These are phyloP conservation scores for Colletotrichum sp. DNA, from an alignment of 2,329 filamentous ascomycete genomes.

Conservation along the genomic window DNA sequence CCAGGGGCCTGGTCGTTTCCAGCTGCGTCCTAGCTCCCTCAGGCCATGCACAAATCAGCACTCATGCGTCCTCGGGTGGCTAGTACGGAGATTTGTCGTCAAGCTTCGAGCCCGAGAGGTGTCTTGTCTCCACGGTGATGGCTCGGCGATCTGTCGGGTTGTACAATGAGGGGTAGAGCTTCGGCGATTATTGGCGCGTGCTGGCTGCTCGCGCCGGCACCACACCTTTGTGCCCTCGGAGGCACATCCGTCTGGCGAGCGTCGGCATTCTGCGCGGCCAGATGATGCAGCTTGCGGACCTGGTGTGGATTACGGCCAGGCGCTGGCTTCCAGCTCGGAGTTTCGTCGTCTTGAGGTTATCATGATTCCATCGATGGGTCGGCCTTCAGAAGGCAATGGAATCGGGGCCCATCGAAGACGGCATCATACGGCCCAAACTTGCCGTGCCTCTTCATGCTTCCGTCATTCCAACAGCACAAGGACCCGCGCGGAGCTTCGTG, in stretches of 20 bases:
- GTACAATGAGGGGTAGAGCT: slow-evolving; percentile 1
- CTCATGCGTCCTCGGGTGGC: not conserved
- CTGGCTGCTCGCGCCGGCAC: not conserved
- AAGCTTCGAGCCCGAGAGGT: not conserved
- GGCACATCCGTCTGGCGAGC: not conserved
- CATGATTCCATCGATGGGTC: not conserved
- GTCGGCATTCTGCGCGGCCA: not conserved
- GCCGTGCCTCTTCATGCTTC: not conserved
- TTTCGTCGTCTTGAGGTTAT: not conserved
- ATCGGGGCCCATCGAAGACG: not conserved
- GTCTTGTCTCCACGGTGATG: slow-evolving; percentile 5
- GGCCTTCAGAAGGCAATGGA: not conserved
- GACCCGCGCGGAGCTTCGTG: not conserved
- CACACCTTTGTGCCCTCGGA: not conserved
- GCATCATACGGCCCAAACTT: not conserved
- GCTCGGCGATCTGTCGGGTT: slow-evolving; percentile 19
- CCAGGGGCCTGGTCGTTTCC: not conserved
- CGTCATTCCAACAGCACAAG: slow-evolving; percentile 2
- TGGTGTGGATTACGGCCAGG: not conserved
- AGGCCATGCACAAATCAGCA: not conserved
- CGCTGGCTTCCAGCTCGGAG: not conserved
- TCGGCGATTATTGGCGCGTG: not conserved
- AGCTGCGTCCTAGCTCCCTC: not conserved
- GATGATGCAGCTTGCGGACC: not conserved
- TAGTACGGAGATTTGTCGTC: slow-evolving; percentile 19